These are phyloP conservation scores for Clavispora carvajalis DNA, from an alignment of 805 yeast species.

Conservation along the genomic window DNA sequence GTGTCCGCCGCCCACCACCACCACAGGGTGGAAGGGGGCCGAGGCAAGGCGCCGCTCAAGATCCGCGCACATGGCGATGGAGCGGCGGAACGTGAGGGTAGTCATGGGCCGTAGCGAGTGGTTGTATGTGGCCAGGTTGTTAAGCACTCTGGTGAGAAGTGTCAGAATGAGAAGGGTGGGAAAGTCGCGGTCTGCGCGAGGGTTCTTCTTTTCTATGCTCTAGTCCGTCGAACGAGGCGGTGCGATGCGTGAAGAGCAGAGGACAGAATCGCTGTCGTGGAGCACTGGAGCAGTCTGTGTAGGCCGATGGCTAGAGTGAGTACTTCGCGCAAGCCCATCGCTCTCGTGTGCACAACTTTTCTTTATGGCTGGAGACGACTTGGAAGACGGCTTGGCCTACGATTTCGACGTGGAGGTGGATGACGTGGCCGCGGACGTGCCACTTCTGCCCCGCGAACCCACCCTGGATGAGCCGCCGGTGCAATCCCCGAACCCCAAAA, in stretches of 20 bases:
- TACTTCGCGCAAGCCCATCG: not conserved
- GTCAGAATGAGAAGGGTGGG: no score
- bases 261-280: no score
- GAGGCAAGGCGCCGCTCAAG: constrained; percentile 22
- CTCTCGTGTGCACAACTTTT: constrained; percentile 1
- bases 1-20: constrained; percentile 96
- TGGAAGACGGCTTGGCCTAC: constrained; percentile 74
- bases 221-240: no score
- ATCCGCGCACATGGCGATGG: constrained; percentile 32
- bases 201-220: no score
- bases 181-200: no score
- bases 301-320: no score
- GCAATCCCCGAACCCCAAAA: constrained; percentile 14
- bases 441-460: no score
- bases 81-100: not conserved
- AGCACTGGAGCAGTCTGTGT: not conserved
- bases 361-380: constrained; percentile 45
- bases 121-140: not conserved
- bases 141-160: no score
- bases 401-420: constrained; percentile 36
- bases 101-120: not conserved
- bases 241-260: no score
- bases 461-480: no score
- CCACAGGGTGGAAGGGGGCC: constrained; percentile 51
- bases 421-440: constrained; percentile 10